Evolutionary conservation across 2,329 filamentous ascomycete species (phyloP), one percentile per base, ranked within the genome.

Genomic region (Nothophoma quercina): DNA sequence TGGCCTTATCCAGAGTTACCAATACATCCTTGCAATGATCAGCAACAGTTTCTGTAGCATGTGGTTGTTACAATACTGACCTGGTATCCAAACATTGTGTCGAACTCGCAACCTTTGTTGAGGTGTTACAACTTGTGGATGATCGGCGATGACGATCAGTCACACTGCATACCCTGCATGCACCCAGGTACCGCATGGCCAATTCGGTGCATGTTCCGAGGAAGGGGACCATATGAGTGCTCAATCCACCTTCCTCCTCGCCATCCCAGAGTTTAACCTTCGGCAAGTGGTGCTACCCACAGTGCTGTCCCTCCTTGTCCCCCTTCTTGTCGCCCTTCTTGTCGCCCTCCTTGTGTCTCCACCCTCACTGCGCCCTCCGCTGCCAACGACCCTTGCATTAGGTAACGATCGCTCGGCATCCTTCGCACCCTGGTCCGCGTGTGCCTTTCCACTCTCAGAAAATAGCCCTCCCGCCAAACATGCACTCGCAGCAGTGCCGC

Each of bases 371-470:
- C 22, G 22, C 36, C 29, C 26, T 12, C 23, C 15, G 32, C 22
- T 35, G 35, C 32, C 16, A 16, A 44, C 26, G 18, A 50, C n/a
- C 30, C 51, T 55, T 13, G 45, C 46, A 4, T 50, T 55, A 21
- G 46, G 51, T 30, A 46, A 32, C n/a, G n/a, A 18, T 7, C n/a
- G 30, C 26, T 50, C 45, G 12, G 3, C 40, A 40, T 46, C 41
- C n/a, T 55, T 45, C 28, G 22, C 19, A 15, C 19, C 5, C 6
- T 8, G 23, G 38, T 39, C 33, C 4, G 10, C 52, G 4, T 19
- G n/a, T 6, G 7, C 7, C 23, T 30, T 43, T 12, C 43, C 28
- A n/a, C 23, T 30, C 34, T 28, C 22, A 34, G 22, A 6, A 22
- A 23, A 28, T 22, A 9, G 2, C 22, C 38, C 15, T 19, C 23